phyloP scores from a whole-genome alignment of 257 asterid species.

The Linderniella brevidens region DNA sequence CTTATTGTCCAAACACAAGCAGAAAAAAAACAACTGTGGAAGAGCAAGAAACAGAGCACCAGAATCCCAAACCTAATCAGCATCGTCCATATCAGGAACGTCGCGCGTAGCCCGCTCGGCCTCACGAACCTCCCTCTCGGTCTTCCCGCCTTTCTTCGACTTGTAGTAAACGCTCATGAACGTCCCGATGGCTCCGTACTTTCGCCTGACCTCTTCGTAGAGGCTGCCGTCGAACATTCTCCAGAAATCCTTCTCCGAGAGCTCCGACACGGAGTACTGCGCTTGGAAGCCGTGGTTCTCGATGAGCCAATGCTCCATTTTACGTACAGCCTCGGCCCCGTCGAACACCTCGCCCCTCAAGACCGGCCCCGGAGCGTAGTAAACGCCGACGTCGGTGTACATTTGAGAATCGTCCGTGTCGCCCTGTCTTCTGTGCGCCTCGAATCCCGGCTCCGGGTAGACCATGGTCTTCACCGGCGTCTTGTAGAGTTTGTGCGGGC shows the following conservation, averaged over 20 bases:
- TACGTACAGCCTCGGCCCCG: conserved; percentile 65
- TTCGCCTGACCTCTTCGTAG: conserved; percentile 66
- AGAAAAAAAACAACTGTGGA: no score
- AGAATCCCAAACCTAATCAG: no score
- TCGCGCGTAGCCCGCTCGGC: conserved; percentile 35
- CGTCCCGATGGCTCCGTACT: conserved; percentile 4
- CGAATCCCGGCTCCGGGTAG: conserved; percentile 95
- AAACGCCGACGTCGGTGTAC: conserved; percentile 92
- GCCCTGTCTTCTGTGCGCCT: conserved; percentile 72
- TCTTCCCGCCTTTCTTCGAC: conserved; percentile 93
- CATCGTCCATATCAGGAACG: no score
- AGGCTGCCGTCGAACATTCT: conserved; percentile 91
- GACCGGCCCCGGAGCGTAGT: conserved; percentile 31
- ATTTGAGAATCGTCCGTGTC: conserved; percentile 76
- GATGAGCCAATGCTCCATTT: conserved; percentile 73
- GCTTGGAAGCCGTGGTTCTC: conserved; percentile 96
- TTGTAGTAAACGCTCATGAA: conserved; percentile 78
- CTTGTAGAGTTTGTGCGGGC: conserved; percentile 79
- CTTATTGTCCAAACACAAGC: no score
- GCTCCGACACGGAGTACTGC: conserved; percentile 88
- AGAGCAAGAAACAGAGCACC: no score
- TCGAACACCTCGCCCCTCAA: conserved; percentile 86
- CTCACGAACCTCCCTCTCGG: conserved; percentile 93
- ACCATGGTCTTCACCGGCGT: conserved; percentile 80
- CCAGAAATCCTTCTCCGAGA: conserved; percentile 84